phyloP scores from a whole-genome alignment of 495 filamentous ascomycete species.

The Tuber melanosporum region DNA sequence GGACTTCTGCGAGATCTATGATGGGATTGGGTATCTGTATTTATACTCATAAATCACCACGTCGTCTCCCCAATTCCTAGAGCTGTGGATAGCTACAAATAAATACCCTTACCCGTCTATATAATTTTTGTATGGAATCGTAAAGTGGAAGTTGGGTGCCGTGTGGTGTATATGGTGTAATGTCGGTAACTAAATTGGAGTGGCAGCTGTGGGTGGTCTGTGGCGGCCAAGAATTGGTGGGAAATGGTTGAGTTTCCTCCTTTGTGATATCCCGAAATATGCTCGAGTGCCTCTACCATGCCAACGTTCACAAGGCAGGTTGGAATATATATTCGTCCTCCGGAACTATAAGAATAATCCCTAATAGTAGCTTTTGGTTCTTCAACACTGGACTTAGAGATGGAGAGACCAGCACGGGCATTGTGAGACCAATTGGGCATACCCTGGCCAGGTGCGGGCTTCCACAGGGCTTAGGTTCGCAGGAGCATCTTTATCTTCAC shows the following conservation, averaged over 20 bases:
- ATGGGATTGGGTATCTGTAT: conserved; percentile 23
- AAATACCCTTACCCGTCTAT: not conserved
- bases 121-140: not conserved
- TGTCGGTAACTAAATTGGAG: not conserved
- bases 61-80: conserved; percentile 13
- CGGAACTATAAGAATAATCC: not conserved
- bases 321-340: not conserved
- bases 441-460: not conserved
- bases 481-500: not conserved
- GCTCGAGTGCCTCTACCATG: not conserved
- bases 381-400: not conserved
- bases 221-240: not conserved
- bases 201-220: not conserved
- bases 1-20: conserved; percentile 6
- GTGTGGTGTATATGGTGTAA: not conserved
- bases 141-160: not conserved
- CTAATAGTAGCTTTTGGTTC: not conserved
- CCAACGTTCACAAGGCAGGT: not conserved
- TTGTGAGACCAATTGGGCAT: not conserved
- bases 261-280: not conserved
- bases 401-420: not conserved
- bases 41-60: conserved; percentile 21
- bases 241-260: not conserved
- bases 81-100: not conserved
- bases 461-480: too few species aligned